Evolutionary conservation across 2,329 filamentous ascomycete genomes (phyloP).

Genomic region (Nigrograna mackinnonii): DNA sequence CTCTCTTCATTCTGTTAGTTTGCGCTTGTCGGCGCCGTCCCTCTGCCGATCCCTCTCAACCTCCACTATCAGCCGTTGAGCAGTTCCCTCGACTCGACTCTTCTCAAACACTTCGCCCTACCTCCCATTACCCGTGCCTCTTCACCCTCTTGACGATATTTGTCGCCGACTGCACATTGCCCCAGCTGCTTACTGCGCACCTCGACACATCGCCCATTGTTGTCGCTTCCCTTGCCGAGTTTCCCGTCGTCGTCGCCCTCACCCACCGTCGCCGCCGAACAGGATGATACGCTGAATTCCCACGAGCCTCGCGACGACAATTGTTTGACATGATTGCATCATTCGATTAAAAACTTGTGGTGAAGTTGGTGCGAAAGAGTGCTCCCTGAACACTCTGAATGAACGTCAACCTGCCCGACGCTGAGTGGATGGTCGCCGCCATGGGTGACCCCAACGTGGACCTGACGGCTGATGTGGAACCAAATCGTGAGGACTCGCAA

Average conservation of each 20-base stretch:
- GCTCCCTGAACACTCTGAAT: constrained; percentile 11
- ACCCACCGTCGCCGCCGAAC: constrained; percentile 14
- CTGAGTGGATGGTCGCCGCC: constrained; percentile 26
- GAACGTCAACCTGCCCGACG: constrained; percentile 19
- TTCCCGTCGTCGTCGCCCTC: not conserved
- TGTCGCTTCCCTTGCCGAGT: not conserved
- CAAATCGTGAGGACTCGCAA: constrained; percentile 8
- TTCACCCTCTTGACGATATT: not conserved
- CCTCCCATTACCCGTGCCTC: not conserved
- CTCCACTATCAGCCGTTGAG: constrained; percentile 8
- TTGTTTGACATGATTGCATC: constrained; percentile 38
- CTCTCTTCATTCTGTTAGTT: constrained; percentile 4
- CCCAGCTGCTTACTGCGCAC: not conserved
- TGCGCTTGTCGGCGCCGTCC: not conserved
- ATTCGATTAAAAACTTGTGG: constrained; percentile 22
- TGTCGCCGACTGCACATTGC: not conserved
- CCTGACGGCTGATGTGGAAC: constrained; percentile 25
- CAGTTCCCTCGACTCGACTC: constrained; percentile 10
- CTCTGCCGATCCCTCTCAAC: constrained; percentile 7
- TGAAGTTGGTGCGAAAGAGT: constrained; percentile 19
- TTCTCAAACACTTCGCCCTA: constrained; percentile 5
- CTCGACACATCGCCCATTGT: not conserved
- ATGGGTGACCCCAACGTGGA: constrained; percentile 31
- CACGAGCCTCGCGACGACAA: too few species aligned
- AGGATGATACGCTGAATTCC: constrained; percentile 40